Conservation (phyloP, 2,329 filamentous ascomycete genomes). For the Plenodomus lindquistii region DNA sequence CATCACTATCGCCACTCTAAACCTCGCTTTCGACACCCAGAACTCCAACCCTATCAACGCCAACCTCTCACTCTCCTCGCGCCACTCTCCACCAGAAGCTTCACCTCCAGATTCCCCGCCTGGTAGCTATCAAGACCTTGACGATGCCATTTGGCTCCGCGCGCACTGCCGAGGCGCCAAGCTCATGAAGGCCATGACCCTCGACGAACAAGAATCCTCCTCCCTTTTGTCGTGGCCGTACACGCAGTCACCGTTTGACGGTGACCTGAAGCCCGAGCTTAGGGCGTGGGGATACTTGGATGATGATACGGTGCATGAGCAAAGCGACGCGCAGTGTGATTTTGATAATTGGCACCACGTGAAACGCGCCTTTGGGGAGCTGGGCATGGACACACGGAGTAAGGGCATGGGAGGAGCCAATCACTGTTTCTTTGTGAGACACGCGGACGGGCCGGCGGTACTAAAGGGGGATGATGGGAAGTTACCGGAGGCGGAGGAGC, state of each 20-base stretch:
- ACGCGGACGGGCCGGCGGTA: conserved; percentile 2
- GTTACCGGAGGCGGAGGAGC: conserved; percentile 1
- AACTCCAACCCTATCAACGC: too few species aligned
- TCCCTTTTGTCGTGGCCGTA: conserved; percentile 4
- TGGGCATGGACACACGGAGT: conserved; percentile 1
- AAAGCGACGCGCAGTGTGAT: conserved; percentile 3
- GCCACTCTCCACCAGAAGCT: conserved; percentile 1
- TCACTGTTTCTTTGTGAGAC: conserved; percentile 6
- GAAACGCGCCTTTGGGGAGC: conserved; percentile 1
- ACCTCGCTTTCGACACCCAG: too few species aligned
- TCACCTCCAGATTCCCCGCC: neutral
- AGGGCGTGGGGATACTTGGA: conserved; percentile 12
- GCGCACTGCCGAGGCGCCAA: conserved; percentile 9
- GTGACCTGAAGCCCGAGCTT: conserved; percentile 7
- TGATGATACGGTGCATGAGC: neutral
- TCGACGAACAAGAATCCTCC: conserved; percentile 4
- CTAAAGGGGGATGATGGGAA: neutral
- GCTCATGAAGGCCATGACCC: conserved; percentile 9
- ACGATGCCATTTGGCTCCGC: conserved; percentile 1
- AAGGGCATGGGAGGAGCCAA: conserved; percentile 8
- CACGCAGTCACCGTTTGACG: conserved; percentile 7
- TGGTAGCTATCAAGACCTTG: neutral
- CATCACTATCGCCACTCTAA: too few species aligned
- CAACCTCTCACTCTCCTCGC: too few species aligned
- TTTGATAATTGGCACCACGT: conserved; percentile 7